Evolutionary conservation across 768 basidiomycete species (phyloP), one percentile per base, ranked within the genome.

Genomic region (Tricholoma sp.): DNA sequence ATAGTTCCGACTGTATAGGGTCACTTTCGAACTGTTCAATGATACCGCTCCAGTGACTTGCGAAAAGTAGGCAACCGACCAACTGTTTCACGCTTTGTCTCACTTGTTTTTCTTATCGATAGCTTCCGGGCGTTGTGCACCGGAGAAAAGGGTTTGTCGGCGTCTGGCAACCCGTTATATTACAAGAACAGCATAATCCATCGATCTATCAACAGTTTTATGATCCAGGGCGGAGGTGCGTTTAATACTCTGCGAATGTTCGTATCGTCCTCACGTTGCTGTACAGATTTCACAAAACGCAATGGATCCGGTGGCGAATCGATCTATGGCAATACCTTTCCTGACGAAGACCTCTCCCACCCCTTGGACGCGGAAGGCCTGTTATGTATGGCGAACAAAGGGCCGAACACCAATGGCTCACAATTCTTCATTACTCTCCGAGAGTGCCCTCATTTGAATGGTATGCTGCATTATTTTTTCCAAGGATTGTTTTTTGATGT

Each of bases 331-430:
- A 77, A 78, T 6, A 76, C 81, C 24, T 95, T 94, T 61, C 71
- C 76, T 10, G 92, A 95, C 65, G 93, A 95, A 69, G 82, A 91
- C 65, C 72, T 93, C 32, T 73, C 75, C 41, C 77, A 75, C 32
- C 75, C 81, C 0, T 70, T 91, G 18, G 88, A 93, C 60, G 69
- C 81, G 0, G 80, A 83, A 65, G 91, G 85, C 72, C 72, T 95
- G 28, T 74, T 96, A 10, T 91, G 90, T 63, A 96, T 95, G 94
- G 93, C 93, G 9, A 96, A 96, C 68, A 81, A 81, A 60, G 89
- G 89, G 2, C 84, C 88, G 0, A 76, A 89, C 70, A 94, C 93
- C 34, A 95, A 94, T 61, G 85, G 86, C 36, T 89, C 87, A 1
- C 93, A 95, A 60, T 95, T 88, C 66, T 94, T 95, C 66, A 76